A percentile compares a stretch with the other conserved stretches of the same genome.
phyloP scores from a whole-genome alignment of 2,329 filamentous ascomycete species.

The Pseudogymnoascus sp. region DNA sequence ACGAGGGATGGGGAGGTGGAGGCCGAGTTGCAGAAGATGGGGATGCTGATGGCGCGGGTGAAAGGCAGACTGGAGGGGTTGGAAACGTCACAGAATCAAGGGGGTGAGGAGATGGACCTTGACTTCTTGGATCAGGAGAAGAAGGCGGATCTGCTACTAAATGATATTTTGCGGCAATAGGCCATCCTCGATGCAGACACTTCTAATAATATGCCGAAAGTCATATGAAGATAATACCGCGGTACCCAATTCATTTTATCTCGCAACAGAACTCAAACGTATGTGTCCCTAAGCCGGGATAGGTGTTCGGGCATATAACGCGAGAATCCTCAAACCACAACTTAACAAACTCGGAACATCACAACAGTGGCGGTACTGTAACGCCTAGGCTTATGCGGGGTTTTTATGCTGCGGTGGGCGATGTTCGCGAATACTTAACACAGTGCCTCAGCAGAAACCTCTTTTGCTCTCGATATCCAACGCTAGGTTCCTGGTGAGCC shows the following conservation, averaged over 20 bases:
- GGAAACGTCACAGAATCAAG: constrained; percentile 14
- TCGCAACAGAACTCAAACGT: neutral
- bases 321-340: too few relatives aligned
- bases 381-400: too few relatives aligned
- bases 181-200: neutral
- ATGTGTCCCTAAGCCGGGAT: neutral
- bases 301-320: too few relatives aligned
- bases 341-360: too few relatives aligned
- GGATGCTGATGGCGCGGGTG: constrained; percentile 54
- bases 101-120: constrained; percentile 19
- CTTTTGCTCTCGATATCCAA: too few relatives aligned
- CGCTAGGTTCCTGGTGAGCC: too few relatives aligned
- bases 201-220: neutral
- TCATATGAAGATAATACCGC: neutral
- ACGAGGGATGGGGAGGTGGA: constrained; percentile 59
- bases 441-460: too few relatives aligned
- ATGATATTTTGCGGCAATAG: neutral
- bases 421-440: too few relatives aligned
- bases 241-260: neutral
- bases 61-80: constrained; percentile 41
- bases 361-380: too few relatives aligned
- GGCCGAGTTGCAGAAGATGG: constrained; percentile 59
- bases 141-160: neutral
- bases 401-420: too few relatives aligned
- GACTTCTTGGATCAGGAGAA: constrained; percentile 13